Conservation (phyloP, 805 yeast species). For the Saccharomyces paradoxus region DNA sequence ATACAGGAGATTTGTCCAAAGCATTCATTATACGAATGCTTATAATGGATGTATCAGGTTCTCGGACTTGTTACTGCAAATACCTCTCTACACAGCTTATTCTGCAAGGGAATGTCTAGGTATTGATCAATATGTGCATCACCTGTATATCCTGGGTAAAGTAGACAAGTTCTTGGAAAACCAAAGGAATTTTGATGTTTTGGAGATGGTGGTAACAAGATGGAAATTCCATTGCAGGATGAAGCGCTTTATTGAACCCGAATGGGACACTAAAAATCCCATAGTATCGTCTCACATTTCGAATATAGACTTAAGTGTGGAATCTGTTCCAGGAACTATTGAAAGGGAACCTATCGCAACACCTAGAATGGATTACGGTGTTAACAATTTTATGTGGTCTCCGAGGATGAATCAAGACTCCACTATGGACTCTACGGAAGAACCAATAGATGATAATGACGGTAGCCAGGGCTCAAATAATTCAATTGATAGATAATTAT, state of each 20-base stretch:
- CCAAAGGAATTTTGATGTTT: conserved; percentile 28
- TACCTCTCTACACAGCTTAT: conserved; percentile 72
- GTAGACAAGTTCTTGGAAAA: conserved; percentile 38
- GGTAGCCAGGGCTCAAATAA: background rate
- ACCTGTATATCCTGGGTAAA: conserved; percentile 49
- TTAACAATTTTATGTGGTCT: conserved; percentile 26
- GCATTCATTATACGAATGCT: conserved; percentile 52
- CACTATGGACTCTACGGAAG: background rate
- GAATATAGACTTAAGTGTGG: background rate
- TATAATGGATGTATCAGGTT: conserved; percentile 57
- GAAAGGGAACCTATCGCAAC: conserved; percentile 7
- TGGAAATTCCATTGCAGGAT: conserved; percentile 26
- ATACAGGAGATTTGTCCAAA: conserved; percentile 64
- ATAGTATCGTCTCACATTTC: background rate
- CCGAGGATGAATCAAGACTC: conserved; percentile 8
- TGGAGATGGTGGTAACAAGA: conserved; percentile 32
- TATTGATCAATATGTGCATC: conserved; percentile 59
- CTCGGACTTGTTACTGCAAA: conserved; percentile 48
- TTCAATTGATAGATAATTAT: background rate
- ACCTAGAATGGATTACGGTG: conserved; percentile 23
- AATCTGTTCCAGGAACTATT: background rate
- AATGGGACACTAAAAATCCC: background rate
- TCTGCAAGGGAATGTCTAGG: conserved; percentile 71
- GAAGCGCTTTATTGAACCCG: background rate
- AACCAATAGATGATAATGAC: background rate